Conservation (phyloP, 202 grass and related monocot species). For the Carex arenaria region DNA sequence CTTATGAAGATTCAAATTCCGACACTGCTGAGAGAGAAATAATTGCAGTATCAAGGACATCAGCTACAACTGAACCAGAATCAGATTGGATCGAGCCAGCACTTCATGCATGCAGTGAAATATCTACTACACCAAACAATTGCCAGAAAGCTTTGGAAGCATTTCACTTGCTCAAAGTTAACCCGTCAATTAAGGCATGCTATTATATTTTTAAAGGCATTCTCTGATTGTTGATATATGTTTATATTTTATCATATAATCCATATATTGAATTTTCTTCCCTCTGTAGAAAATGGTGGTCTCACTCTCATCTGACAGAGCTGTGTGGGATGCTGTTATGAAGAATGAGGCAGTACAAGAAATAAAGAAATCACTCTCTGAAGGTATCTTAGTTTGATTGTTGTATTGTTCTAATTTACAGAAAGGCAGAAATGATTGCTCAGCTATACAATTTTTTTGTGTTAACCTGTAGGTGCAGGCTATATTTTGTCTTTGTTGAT, state of each 20-base stretch:
- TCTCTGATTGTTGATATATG: neutral
- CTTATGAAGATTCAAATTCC: conserved; percentile 1
- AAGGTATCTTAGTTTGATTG: conserved; percentile 46
- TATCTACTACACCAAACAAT: conserved; percentile 42
- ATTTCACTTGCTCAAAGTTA: conserved; percentile 55
- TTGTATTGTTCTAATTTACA: neutral
- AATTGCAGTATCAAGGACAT: conserved; percentile 24
- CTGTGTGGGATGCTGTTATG: conserved; percentile 89
- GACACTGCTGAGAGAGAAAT: conserved; percentile 16
- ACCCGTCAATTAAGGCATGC: conserved; percentile 58
- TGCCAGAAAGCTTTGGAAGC: conserved; percentile 60
- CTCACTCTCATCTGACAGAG: conserved; percentile 77
- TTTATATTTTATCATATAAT: conserved; percentile 15
- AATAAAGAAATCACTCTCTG: conserved; percentile 60
- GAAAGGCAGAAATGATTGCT: neutral
- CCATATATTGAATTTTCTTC: neutral
- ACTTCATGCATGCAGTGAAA: conserved; percentile 49
- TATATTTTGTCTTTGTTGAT: neutral
- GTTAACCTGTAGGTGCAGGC: neutral
- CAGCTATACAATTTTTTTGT: neutral
- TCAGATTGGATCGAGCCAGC: conserved; percentile 82
- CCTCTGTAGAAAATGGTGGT: conserved; percentile 77
- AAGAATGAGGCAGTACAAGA: conserved; percentile 86
- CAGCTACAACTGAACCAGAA: conserved; percentile 45
- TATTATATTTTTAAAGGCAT: neutral